Evolutionary conservation across 1,139 yeast species (phyloP).

Genomic region (Taphrina flavorubra): DNA sequence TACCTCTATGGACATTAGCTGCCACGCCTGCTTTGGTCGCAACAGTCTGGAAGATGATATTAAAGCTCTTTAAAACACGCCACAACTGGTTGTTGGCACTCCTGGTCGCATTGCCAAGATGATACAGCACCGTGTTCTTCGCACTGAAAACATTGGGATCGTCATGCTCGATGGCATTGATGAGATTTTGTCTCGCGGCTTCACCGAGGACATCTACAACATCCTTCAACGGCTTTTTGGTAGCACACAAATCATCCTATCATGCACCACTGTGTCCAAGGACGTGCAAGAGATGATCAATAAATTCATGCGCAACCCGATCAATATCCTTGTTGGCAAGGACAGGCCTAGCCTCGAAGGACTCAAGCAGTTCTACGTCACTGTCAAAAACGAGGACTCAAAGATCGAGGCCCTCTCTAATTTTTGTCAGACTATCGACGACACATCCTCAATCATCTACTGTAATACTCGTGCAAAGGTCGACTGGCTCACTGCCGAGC

Average conservation of each 20-base stretch:
- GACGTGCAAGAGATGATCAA: slow-evolving; percentile 96
- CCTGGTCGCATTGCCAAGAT: slow-evolving; percentile 99
- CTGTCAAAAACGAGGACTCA: slow-evolving; percentile 90
- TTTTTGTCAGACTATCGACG: slow-evolving; percentile 95
- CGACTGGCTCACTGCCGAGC: slow-evolving; percentile 86
- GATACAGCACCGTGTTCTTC: slow-evolving; percentile 92
- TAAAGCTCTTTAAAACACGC: slow-evolving; percentile 88
- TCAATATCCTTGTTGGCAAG: slow-evolving; percentile 95
- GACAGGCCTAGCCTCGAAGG: slow-evolving; percentile 98
- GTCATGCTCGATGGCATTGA: slow-evolving; percentile 99
- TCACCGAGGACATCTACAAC: slow-evolving; percentile 97
- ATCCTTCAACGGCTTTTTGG: slow-evolving; percentile 92
- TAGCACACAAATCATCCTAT: slow-evolving; percentile 92
- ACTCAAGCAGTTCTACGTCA: slow-evolving; percentile 93
- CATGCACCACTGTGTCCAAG: slow-evolving; percentile 97
- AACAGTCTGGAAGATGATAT: slow-evolving; percentile 89
- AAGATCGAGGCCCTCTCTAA: slow-evolving; percentile 96
- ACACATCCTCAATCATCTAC: slow-evolving; percentile 98
- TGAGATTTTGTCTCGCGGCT: slow-evolving; percentile 96
- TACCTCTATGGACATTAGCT: slow-evolving; percentile 87
- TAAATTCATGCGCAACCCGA: slow-evolving; percentile 97
- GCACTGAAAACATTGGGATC: slow-evolving; percentile 90
- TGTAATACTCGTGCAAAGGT: slow-evolving; percentile 99
- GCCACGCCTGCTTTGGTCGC: slow-evolving; percentile 99
- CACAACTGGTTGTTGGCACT: slow-evolving; percentile 96